These are phyloP conservation scores for Dispira simplex DNA, from an alignment of 192 early-diverging fungal genomes.

Conservation along the genomic window DNA sequence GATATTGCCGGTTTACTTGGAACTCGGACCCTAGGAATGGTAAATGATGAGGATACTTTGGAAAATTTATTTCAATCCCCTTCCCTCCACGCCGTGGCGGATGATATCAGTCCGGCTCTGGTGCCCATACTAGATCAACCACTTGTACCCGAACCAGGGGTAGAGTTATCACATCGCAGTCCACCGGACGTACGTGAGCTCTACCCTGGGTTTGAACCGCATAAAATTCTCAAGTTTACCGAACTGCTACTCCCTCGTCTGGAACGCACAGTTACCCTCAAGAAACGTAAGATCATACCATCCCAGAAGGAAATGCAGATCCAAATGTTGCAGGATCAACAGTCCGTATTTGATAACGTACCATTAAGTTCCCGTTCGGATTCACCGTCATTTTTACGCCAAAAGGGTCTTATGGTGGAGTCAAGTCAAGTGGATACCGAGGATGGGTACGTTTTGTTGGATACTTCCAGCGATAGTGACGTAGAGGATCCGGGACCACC, in stretches of 20 bases:
- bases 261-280: slow-evolving; percentile 3
- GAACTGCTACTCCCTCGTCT: slow-evolving; percentile 28
- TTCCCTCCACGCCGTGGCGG: neutral
- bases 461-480: neutral
- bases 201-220: slow-evolving; percentile 44
- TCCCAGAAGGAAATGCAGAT: neutral
- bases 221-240: slow-evolving; percentile 42
- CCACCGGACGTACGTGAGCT: slow-evolving; percentile 25
- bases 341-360: neutral
- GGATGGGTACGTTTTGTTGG: neutral
- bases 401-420: neutral
- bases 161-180: neutral
- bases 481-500: neutral
- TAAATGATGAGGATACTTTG: slow-evolving; percentile 18
- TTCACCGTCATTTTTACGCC: neutral
- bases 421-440: neutral
- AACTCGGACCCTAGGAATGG: neutral
- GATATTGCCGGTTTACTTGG: neutral
- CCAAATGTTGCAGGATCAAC: neutral
- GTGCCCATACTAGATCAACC: neutral
- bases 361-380: neutral
- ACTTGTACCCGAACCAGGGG: slow-evolving; percentile 3
- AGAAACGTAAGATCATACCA: neutral
- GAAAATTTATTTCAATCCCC: slow-evolving; percentile 29
- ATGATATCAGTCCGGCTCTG: no score